A percentile compares a stretch with the other conserved stretches of the same genome.
phyloP scores from a whole-genome alignment of 805 yeast species.

The Candida ovalis region DNA sequence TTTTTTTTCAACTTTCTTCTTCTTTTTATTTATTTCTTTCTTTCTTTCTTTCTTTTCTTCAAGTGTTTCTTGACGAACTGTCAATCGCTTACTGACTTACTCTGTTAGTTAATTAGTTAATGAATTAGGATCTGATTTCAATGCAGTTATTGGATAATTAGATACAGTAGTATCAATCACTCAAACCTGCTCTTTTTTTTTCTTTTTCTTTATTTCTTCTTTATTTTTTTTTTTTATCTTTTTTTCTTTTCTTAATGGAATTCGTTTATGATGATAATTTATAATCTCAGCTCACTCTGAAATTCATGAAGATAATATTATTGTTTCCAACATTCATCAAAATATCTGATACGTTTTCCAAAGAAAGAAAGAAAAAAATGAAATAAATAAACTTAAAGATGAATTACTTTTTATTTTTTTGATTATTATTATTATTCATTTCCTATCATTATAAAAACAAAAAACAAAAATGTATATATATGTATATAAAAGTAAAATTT shows the following conservation, averaged over 20 bases:
- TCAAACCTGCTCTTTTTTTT: too few relatives aligned
- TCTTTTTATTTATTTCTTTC: too few relatives aligned
- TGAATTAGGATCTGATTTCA: too few relatives aligned
- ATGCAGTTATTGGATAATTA: too few relatives aligned
- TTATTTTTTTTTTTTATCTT: neutral
- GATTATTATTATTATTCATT: too few relatives aligned
- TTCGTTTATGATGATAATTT: constrained; percentile 44
- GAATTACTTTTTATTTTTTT: neutral
- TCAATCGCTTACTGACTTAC: too few relatives aligned
- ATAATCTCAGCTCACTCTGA: constrained; percentile 59
- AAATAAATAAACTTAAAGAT: neutral
- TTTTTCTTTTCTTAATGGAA: neutral
- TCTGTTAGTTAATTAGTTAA: too few relatives aligned
- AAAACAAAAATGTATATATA: neutral
- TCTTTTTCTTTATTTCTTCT: neutral
- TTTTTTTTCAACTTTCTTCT: too few relatives aligned
- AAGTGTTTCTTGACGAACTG: too few relatives aligned
- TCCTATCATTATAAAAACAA: neutral
- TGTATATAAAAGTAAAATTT: neutral
- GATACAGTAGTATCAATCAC: too few relatives aligned
- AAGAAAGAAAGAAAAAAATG: neutral
- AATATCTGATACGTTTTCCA: constrained; percentile 23
- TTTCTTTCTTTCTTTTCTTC: too few relatives aligned
- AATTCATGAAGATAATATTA: constrained; percentile 44
- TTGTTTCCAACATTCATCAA: constrained; percentile 50